Evolutionary conservation across 768 basidiomycete species (phyloP).

Genomic region (Lentinula detonsa): DNA sequence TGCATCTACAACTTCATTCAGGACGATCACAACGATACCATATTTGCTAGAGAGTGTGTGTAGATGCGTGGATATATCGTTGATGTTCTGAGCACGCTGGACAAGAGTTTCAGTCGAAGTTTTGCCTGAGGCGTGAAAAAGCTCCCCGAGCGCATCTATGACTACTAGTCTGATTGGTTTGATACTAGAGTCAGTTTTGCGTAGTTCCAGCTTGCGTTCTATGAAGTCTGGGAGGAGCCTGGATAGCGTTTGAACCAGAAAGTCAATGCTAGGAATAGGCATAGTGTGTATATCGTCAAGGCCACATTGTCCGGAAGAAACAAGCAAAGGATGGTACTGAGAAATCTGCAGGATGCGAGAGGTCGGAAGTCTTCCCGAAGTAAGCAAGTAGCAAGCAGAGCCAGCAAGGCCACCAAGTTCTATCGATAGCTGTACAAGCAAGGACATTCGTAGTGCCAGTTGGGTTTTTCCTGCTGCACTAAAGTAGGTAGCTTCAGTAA

Average conservation of each 20-base stretch:
- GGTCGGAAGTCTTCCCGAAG: conserved; percentile 65
- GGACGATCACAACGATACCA: conserved; percentile 67
- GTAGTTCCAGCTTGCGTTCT: conserved; percentile 6
- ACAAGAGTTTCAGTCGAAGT: conserved; percentile 57
- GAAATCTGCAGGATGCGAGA: conserved; percentile 62
- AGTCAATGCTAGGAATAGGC: conserved; percentile 45
- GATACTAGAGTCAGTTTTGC: conserved; percentile 16
- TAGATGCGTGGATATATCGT: conserved; percentile 60
- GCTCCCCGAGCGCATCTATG: conserved; percentile 83
- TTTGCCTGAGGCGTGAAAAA: conserved; percentile 65
- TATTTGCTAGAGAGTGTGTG: conserved; percentile 64
- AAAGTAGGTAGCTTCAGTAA: neutral
- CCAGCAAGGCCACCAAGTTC: conserved; percentile 54
- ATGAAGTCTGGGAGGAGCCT: conserved; percentile 50
- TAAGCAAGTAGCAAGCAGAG: conserved; percentile 73
- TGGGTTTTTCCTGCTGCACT: conserved; percentile 97
- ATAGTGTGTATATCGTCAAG: conserved; percentile 58
- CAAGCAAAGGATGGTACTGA: conserved; percentile 41
- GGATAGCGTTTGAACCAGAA: conserved; percentile 50
- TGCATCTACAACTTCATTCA: conserved; percentile 89
- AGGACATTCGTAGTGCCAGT: conserved; percentile 76
- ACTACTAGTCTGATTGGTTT: conserved; percentile 75
- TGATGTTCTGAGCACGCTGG: conserved; percentile 67
- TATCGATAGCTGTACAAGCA: conserved; percentile 68
- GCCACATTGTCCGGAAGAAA: conserved; percentile 29